Evolutionary conservation across 2,329 filamentous ascomycete genomes (phyloP).

Genomic region (Gnomoniopsis sp.): DNA sequence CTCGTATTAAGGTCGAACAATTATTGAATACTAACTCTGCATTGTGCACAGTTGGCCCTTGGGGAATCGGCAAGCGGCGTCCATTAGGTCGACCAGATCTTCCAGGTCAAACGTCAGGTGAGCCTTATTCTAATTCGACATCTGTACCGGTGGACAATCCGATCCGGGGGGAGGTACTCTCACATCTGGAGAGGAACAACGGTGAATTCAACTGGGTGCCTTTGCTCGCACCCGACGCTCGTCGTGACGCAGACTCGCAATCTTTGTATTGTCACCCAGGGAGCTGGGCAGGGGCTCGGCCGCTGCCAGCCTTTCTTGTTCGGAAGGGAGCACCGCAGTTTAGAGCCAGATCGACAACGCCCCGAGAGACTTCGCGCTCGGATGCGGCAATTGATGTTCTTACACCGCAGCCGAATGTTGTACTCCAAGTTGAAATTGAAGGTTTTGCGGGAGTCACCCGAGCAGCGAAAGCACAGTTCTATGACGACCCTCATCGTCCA

Average conservation of each 20-base stretch:
- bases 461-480: neutral
- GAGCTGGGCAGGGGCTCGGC: no score
- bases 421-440: neutral
- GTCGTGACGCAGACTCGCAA: neutral
- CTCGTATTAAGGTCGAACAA: neutral
- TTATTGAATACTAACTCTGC: neutral
- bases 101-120: neutral
- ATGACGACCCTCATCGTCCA: neutral
- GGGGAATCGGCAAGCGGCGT: neutral
- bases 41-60: neutral
- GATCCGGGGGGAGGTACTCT: neutral
- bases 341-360: neutral
- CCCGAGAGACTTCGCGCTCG: no score
- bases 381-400: no score
- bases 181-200: neutral
- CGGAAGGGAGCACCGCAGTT: neutral
- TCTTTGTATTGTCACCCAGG: neutral
- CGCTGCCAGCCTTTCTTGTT: neutral
- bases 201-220: neutral
- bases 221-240: neutral
- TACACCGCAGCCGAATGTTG: no score
- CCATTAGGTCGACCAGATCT: neutral
- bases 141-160: neutral
- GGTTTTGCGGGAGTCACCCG: neutral
- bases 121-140: neutral